phyloP scores from a whole-genome alignment of 2,329 filamentous ascomycete species.

The Diaporthe sp. region DNA sequence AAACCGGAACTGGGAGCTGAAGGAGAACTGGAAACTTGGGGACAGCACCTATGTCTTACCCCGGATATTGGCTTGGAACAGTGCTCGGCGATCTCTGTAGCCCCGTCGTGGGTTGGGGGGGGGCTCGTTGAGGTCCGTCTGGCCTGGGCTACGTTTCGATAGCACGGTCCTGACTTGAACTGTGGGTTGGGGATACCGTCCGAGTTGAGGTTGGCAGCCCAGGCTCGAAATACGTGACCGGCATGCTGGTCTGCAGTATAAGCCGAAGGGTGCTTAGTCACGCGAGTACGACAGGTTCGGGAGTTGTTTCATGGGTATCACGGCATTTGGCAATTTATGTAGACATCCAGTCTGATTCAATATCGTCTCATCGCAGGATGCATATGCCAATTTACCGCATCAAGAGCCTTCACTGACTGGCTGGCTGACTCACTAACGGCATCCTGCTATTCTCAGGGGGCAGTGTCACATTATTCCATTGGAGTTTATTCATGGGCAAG shows the following conservation, averaged over 20 bases:
- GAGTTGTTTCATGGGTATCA: not conserved
- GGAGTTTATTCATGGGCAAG: not conserved
- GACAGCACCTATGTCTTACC: slow-evolving; percentile 33
- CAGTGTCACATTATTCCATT: not conserved
- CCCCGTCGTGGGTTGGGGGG: slow-evolving; percentile 5
- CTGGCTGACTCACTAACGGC: too few species aligned
- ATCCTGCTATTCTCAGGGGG: not conserved
- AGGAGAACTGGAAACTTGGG: not conserved
- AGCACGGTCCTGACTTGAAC: not conserved
- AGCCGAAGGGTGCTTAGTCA: slow-evolving; percentile 28
- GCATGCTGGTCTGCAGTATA: not conserved
- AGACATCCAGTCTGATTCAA: not conserved
- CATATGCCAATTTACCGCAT: not conserved
- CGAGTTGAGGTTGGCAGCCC: not conserved
- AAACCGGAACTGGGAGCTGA: slow-evolving; percentile 16
- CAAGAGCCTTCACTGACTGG: not conserved
- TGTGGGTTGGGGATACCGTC: not conserved
- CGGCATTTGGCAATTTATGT: not conserved
- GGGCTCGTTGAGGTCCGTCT: slow-evolving; percentile 19
- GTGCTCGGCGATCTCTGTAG: slow-evolving; percentile 34
- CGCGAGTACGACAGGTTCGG: not conserved
- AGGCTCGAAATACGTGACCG: not conserved
- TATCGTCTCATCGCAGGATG: not conserved
- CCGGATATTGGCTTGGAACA: slow-evolving; percentile 34
- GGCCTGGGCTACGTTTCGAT: slow-evolving; percentile 18